Evolutionary conservation across 2,329 filamentous ascomycete genomes (phyloP), one percentile per base, ranked within the genome.

Genomic region (Sporothrix euskadiensis): DNA sequence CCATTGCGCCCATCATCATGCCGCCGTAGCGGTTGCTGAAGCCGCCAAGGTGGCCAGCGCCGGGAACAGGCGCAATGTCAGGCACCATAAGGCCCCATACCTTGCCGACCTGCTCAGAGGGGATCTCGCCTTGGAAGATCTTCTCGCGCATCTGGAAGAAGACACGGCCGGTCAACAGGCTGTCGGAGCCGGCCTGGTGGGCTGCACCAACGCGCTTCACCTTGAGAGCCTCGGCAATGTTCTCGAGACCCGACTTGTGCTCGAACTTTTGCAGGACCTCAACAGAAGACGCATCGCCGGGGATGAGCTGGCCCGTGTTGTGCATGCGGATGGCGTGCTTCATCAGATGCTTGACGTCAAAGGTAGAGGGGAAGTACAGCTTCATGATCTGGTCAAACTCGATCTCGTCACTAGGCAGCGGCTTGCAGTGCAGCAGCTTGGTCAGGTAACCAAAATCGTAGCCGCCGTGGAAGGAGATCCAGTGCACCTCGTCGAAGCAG

Each of bases 361-460:
- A 97, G 0, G 97, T 89, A 22, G 91, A 91, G 0, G 96, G 96
- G 81, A 99, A 99, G 85, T 95, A 98, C 65, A 93, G 91, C 80
- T 93, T 93, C 83, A 98, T 93, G 66, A 95, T 88, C 78, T 91
- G 89, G 80, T 97, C 92, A 81, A 98, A 99, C 76, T 96, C 91
- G 69, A 91, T 88, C 81, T 98, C 96, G 77, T 97, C 94, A 77
- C 94, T 92, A 0, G 96, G 96, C 8, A 99, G 86, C 61, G 91
- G 89, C 77, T 90, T 88, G 82, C 92, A 92, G 73, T 93, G 91
- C 81, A 99, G 90, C 73, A 98, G 90, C 83, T 99, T 99, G 79
- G 97, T 94, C 65, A 99, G 86, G 80, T 98, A 98, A 68, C 94
- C 96, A 82, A 99, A 98, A 84, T 99, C 96, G 83, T 99, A 99